Evolutionary conservation across 2,329 filamentous ascomycete genomes (phyloP).

Genomic region (Pyricularia sp.): DNA sequence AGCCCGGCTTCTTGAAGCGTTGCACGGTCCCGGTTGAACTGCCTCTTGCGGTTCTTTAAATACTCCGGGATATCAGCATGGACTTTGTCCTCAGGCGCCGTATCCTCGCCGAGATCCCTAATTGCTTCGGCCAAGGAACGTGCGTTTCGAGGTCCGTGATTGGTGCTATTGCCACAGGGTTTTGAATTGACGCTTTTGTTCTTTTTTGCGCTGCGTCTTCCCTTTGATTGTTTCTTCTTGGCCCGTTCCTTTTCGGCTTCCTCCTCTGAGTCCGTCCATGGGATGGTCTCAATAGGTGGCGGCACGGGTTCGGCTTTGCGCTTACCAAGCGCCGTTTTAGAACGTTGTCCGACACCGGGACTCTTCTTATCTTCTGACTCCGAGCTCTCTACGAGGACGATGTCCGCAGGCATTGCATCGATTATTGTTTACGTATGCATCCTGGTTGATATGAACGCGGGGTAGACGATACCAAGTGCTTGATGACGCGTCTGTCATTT

Average conservation of each 20-base stretch:
- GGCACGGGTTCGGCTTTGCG: conserved; percentile 23
- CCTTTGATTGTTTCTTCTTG: conserved; percentile 45
- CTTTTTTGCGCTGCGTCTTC: conserved; percentile 38
- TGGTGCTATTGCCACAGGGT: not conserved
- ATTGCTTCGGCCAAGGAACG: conserved; percentile 3
- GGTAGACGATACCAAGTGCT: not conserved
- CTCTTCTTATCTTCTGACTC: not conserved
- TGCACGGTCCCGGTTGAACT: conserved; percentile 52
- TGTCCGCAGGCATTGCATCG: not conserved
- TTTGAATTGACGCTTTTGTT: conserved; percentile 28
- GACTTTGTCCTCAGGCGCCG: conserved; percentile 15
- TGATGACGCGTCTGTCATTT: not conserved
- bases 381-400: not conserved
- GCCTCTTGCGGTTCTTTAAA: conserved; percentile 50
- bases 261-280: conserved; percentile 46
- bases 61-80: conserved; percentile 55
- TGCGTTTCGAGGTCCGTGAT: not conserved
- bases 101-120: conserved; percentile 5
- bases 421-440: not conserved
- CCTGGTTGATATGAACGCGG: not conserved
- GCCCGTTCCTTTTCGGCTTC: conserved; percentile 51
- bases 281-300: conserved; percentile 25
- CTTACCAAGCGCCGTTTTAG: conserved; percentile 13
- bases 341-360: not conserved
- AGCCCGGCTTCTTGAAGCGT: conserved; percentile 54